Conservation (phyloP, 139 green algal species). For the Mesostigma viride region DNA sequence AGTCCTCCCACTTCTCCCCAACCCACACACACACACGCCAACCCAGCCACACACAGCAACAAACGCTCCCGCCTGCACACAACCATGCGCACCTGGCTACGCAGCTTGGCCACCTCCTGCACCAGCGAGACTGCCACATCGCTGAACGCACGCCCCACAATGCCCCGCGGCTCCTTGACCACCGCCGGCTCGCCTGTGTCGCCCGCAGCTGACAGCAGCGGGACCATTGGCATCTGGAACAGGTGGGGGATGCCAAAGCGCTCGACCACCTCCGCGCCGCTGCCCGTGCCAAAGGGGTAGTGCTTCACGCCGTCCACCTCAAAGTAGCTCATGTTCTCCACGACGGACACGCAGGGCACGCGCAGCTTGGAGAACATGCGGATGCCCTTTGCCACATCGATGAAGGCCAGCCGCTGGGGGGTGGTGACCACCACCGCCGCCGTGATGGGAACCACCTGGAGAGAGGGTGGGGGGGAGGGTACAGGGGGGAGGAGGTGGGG, state of each 20-base stretch:
- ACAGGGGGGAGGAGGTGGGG: too few species aligned
- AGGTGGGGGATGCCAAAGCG: conserved; percentile 92
- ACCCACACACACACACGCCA: not conserved
- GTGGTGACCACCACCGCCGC: conserved; percentile 98
- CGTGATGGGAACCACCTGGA: conserved; percentile 68
- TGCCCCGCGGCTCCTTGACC: conserved; percentile 57
- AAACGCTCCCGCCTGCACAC: too few species aligned
- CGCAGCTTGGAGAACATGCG: conserved; percentile 93
- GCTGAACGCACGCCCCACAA: conserved; percentile 47
- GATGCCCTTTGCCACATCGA: conserved; percentile 97
- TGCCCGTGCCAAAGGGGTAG: conserved; percentile 77
- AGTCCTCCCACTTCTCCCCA: too few species aligned
- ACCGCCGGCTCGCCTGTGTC: conserved; percentile 81
- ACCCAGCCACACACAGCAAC: not conserved
- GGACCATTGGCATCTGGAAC: conserved; percentile 77
- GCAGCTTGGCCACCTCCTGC: conserved; percentile 76
- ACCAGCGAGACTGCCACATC: conserved; percentile 85
- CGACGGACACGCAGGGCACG: conserved; percentile 88
- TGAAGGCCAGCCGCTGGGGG: conserved; percentile 92
- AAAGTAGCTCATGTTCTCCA: conserved; percentile 99
- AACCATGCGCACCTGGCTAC: conserved; percentile 15
- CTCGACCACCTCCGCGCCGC: conserved; percentile 30
- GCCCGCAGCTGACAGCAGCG: conserved; percentile 68
- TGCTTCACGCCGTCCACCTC: conserved; percentile 71
- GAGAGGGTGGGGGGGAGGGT: too few species aligned